A percentile compares a stretch with the other conserved stretches of the same genome.
Conservation (phyloP, 2,329 filamentous ascomycete species). For the Xylaria sp. region DNA sequence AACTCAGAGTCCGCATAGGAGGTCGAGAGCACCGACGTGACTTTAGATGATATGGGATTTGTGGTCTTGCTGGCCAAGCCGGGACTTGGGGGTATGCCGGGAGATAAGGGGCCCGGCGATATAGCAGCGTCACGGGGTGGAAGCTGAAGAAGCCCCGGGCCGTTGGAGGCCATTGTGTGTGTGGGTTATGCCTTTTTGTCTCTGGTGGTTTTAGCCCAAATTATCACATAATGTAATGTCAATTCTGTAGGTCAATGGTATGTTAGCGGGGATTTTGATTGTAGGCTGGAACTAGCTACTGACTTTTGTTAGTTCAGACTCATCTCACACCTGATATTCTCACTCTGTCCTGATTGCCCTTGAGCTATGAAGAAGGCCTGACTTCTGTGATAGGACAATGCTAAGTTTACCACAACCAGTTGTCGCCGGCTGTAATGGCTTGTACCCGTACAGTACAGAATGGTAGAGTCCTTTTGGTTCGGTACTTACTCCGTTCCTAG, state of each 20-base stretch:
- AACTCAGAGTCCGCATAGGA: conserved; percentile 96
- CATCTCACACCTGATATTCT: neutral
- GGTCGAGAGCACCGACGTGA: conserved; percentile 86
- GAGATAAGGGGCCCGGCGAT: conserved; percentile 48
- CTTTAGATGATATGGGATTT: conserved; percentile 81
- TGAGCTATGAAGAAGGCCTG: neutral
- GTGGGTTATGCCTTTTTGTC: neutral
- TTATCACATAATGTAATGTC: conserved; percentile 8
- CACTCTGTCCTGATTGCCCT: neutral
- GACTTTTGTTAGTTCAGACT: neutral
- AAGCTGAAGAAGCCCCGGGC: conserved; percentile 44
- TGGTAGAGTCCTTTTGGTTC: neutral
- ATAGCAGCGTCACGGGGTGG: conserved; percentile 43
- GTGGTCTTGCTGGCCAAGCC: conserved; percentile 54
- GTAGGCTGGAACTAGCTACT: neutral
- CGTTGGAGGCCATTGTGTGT: conserved; percentile 47
- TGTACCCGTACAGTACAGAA: neutral
- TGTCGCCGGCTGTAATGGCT: neutral
- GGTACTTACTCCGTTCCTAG: too few relatives aligned
- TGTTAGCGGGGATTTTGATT: neutral
- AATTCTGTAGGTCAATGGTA: neutral
- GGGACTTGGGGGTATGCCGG: conserved; percentile 48
- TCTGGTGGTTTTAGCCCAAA: neutral
- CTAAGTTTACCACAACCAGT: neutral
- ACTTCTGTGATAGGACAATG: conserved; percentile 3